Conservation (phyloP, 768 basidiomycete species). For the Mycena latifolia region DNA sequence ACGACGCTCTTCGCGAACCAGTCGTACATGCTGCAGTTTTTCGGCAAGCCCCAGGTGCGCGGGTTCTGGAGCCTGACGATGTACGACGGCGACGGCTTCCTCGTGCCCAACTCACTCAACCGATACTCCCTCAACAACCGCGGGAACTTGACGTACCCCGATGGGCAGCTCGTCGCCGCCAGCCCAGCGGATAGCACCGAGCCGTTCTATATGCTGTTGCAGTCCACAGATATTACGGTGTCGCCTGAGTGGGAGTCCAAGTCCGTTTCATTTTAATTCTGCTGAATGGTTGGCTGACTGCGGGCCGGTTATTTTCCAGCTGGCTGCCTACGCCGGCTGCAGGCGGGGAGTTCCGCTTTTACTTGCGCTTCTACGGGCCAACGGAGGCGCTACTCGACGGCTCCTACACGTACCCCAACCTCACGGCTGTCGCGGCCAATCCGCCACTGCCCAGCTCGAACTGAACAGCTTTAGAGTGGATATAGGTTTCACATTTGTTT, state of each 20-base stretch:
- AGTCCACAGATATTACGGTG: neutral
- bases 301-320: conserved; percentile 12
- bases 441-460: conserved; percentile 9
- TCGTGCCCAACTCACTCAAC: conserved; percentile 11
- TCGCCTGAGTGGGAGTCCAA: conserved; percentile 26
- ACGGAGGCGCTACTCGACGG: conserved; percentile 8
- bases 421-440: conserved; percentile 19
- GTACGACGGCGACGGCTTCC: conserved; percentile 21
- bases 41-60: conserved; percentile 18
- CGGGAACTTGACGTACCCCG: conserved; percentile 20
- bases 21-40: conserved; percentile 16
- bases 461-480: too few relatives aligned
- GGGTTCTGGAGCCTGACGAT: conserved; percentile 33
- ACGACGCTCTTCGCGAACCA: conserved; percentile 1
- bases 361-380: conserved; percentile 22
- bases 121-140: conserved; percentile 16
- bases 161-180: conserved; percentile 10
- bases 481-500: too few relatives aligned
- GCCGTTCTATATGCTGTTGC: conserved; percentile 24
- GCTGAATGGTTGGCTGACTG: too few relatives aligned
- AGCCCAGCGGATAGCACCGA: neutral
- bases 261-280: neutral
- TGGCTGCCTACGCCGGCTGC: conserved; percentile 28
- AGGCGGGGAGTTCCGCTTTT: conserved; percentile 10
- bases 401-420: conserved; percentile 15